Conservation (phyloP, 352 stramenopile species). For the Pythium aquatile region DNA sequence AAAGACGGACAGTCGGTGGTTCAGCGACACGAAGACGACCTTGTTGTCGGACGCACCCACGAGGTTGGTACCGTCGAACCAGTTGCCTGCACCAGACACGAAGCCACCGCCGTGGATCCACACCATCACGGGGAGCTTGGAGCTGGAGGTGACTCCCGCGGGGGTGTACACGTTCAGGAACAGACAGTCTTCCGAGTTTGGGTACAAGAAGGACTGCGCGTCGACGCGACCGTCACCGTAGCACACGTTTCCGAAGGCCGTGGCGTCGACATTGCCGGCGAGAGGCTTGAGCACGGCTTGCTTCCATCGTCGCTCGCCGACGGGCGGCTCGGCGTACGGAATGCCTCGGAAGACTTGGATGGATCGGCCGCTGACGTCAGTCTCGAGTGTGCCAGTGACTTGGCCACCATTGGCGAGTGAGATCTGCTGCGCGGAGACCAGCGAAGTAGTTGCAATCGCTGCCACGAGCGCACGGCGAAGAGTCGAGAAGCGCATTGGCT, state of each 20-base stretch:
- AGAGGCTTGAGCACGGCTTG: constrained; percentile 4
- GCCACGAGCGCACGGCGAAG: background rate
- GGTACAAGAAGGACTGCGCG: constrained; percentile 1
- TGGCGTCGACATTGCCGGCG: constrained; percentile 5
- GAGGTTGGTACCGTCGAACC: too few species aligned
- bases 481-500: background rate
- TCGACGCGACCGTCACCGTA: constrained; percentile 11
- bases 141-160: constrained; percentile 12
- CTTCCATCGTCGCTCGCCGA: constrained; percentile 5
- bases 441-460: background rate
- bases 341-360: constrained; percentile 18
- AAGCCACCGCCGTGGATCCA: constrained; percentile 33
- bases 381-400: constrained; percentile 1
- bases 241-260: constrained; percentile 12
- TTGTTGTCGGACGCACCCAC: too few species aligned
- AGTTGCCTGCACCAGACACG: too few species aligned
- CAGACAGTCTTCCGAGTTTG: constrained; percentile 33
- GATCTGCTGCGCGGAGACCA: background rate
- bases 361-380: background rate
- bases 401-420: background rate
- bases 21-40: too few species aligned
- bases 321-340: constrained; percentile 13
- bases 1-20: background rate
- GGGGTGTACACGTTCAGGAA: constrained; percentile 41
- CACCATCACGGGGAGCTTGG: constrained; percentile 36